Evolutionary conservation across 805 yeast species (phyloP).

Genomic region (Wickerhamiella sergipiensis): DNA sequence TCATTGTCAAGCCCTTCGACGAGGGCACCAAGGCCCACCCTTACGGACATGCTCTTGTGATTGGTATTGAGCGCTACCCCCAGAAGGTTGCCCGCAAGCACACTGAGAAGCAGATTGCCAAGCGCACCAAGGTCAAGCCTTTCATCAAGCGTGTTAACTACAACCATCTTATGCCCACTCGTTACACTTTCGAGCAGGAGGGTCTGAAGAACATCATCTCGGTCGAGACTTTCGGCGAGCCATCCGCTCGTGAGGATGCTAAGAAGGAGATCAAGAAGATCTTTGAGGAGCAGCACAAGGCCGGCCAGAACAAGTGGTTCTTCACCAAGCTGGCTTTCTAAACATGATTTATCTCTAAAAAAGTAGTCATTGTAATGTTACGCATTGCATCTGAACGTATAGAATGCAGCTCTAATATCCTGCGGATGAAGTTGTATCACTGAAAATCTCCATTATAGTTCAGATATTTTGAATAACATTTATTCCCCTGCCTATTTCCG

Average conservation of each 20-base stretch:
- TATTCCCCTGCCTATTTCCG: too few species aligned
- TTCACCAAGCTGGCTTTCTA: conserved; percentile 94
- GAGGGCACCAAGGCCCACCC: conserved; percentile 98
- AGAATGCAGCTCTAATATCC: background rate
- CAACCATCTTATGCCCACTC: conserved; percentile 99
- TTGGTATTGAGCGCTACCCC: conserved; percentile 98
- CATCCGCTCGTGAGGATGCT: conserved; percentile 97
- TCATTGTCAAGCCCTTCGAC: conserved; percentile 94
- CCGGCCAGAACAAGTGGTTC: conserved; percentile 99
- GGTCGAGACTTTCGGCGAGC: conserved; percentile 90
- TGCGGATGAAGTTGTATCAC: background rate
- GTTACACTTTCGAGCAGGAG: conserved; percentile 97
- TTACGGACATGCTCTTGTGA: conserved; percentile 98
- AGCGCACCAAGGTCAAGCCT: conserved; percentile 97
- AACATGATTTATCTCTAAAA: conserved; percentile 21
- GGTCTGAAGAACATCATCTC: conserved; percentile 82
- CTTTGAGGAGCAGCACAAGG: conserved; percentile 95
- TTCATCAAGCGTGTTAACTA: conserved; percentile 98
- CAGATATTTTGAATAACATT: background rate
- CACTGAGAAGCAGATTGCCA: conserved; percentile 92
- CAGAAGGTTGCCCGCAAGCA: conserved; percentile 87
- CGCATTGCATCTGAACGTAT: conserved; percentile 2
- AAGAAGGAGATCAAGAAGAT: conserved; percentile 98
- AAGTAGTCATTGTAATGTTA: conserved; percentile 3
- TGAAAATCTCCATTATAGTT: background rate